phyloP scores from a whole-genome alignment of 331 rosid genomes.

The Acacia concinna region DNA sequence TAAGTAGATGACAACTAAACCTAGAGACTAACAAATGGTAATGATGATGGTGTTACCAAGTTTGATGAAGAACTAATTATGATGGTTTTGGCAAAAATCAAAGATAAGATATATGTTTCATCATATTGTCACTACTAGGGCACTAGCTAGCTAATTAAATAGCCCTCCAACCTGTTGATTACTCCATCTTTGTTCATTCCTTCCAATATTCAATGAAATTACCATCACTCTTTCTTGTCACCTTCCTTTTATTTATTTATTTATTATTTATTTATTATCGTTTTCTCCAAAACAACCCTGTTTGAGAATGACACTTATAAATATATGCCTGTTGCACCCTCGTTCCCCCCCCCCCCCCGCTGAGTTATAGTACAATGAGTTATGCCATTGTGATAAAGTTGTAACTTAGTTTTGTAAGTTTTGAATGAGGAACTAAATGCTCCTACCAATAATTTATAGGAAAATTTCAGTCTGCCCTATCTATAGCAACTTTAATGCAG shows the following conservation, averaged over 20 bases:
- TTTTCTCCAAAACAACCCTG: background rate
- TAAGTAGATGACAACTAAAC: slow-evolving; percentile 40
- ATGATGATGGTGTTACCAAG: slow-evolving; percentile 39
- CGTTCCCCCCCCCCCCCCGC: no score
- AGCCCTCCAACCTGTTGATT: background rate
- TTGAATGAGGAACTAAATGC: no score
- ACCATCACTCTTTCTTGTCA: slow-evolving; percentile 11
- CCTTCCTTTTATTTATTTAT: background rate
- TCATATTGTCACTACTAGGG: slow-evolving; percentile 37
- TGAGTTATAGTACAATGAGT: no score
- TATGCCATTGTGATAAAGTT: no score
- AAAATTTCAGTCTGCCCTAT: no score
- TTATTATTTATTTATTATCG: no score
- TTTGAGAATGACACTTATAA: background rate
- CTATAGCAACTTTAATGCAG: no score
- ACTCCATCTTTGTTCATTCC: slow-evolving; percentile 14
- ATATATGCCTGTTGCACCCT: background rate
- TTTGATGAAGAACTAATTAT: slow-evolving; percentile 14
- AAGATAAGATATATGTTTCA: slow-evolving; percentile 20
- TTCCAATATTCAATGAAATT: background rate
- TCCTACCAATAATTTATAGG: no score
- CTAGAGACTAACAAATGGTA: slow-evolving; percentile 20
- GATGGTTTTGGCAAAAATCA: slow-evolving; percentile 30
- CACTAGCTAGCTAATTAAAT: background rate
- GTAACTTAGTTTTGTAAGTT: no score